These are phyloP conservation scores for Firmiana major DNA, from an alignment of 345 rosid species.

Conservation along the genomic window DNA sequence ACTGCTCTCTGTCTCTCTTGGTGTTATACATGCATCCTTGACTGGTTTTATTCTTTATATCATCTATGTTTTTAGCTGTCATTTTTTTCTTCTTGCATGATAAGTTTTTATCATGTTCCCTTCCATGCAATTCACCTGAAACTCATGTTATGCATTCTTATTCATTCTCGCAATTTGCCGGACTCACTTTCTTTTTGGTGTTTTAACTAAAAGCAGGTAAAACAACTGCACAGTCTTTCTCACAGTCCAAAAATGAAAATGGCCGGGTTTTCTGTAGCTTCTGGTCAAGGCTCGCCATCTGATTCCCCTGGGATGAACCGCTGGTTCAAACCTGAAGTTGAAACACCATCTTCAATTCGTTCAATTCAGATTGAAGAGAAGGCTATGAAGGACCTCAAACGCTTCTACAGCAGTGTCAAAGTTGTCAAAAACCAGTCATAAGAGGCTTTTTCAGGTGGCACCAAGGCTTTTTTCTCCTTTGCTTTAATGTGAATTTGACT, in stretches of 20 bases:
- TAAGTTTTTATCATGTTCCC: background rate
- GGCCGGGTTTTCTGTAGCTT: conserved; percentile 62
- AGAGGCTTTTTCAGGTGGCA: too few relatives aligned
- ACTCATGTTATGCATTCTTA: background rate
- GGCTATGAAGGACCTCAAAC: conserved; percentile 91
- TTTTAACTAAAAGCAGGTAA: conserved; percentile 42
- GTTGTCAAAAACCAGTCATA: conserved; percentile 61
- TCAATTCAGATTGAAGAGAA: conserved; percentile 93
- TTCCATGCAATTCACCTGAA: background rate
- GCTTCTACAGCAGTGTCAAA: conserved; percentile 83
- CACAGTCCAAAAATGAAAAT: conserved; percentile 72
- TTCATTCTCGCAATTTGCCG: background rate
- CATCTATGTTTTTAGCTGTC: background rate
- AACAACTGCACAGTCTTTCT: conserved; percentile 49
- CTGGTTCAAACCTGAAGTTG: conserved; percentile 88
- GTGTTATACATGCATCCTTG: background rate
- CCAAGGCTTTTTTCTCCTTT: too few relatives aligned
- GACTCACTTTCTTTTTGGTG: background rate
- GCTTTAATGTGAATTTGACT: conserved; percentile 36
- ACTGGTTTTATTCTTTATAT: background rate
- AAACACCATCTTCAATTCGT: conserved; percentile 67
- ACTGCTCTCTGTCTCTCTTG: background rate
- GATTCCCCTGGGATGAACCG: conserved; percentile 79
- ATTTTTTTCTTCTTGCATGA: background rate
- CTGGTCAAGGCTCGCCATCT: conserved; percentile 78